Evolutionary conservation across 2,329 filamentous ascomycete species (phyloP), one percentile per base, ranked within the genome.

Genomic region (Cladosporium phlei): DNA sequence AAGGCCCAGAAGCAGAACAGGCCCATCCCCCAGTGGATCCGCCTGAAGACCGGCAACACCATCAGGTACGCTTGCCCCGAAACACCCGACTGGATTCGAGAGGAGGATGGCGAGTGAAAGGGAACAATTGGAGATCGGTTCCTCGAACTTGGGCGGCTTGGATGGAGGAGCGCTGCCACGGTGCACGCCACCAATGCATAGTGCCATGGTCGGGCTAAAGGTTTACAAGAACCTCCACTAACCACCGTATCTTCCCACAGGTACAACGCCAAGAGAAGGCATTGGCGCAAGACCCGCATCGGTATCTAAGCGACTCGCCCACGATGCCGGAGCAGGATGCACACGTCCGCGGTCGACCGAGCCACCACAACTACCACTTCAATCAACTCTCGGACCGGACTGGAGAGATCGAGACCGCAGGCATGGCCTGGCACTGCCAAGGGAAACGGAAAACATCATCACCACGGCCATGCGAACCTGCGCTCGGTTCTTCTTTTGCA

Each of bases 1-100:
- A 96, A 91, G 83, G 93, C 93, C 73, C 91, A 97, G 83, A 97
- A 95, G 85, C 91, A 97, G 82, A 98, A 98, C 86, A 86, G 93
- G 74, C 93, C 93, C 66, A 96, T 98, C 73, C 93, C 93, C 62
- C 93, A 98, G 82, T 98, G 93, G 93, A 97, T 98, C 74, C 86
- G 93, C 73, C 84, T 98, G 70, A 86, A 91, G 74, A 97, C 93
- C 68, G 86, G 84, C 76, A 98, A 98, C 85, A 96, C 90, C 77
- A 96, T 98, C 80, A 87, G 91, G 93, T 98, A 88, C 77, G 85
- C 76, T 42, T 49, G 21, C 39, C 30, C 32, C 40, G 29, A 32
- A 35, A 20, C 14, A 20, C 22, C 40, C 29, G 25, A n/a, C 25
- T 46, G 35, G 25, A 32, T 22, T 38, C 21, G 28, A 38, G 6